Evolutionary conservation across 176 grass and related monocot genomes (phyloP).

Genomic region (Triticum timopheevii): DNA sequence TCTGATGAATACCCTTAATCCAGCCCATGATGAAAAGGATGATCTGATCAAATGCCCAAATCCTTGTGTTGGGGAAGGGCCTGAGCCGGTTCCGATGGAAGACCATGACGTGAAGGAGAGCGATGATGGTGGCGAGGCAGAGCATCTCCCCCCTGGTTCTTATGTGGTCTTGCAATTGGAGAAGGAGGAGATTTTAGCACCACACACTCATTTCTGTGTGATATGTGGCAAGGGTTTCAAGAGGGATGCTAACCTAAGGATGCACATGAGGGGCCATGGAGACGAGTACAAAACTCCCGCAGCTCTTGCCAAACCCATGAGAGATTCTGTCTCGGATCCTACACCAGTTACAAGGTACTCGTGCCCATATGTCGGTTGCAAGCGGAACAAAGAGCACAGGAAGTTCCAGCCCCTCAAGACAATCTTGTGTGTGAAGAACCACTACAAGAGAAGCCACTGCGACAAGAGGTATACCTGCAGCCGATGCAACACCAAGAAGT

Average conservation of each 20-base stretch:
- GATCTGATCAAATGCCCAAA: constrained; percentile 60
- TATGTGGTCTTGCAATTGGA: constrained; percentile 86
- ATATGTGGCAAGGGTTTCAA: constrained; percentile 97
- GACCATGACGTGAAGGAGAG: constrained; percentile 86
- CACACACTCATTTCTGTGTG: constrained; percentile 87
- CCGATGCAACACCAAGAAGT: constrained; percentile 83
- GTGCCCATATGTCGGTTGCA: constrained; percentile 86
- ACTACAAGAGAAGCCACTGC: constrained; percentile 92
- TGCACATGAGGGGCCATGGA: constrained; percentile 96
- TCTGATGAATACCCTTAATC: constrained; percentile 48
- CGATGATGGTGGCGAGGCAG: constrained; percentile 82
- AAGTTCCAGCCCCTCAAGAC: constrained; percentile 94
- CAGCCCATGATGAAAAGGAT: constrained; percentile 41
- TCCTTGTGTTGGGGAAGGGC: constrained; percentile 36
- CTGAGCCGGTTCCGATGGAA: constrained; percentile 52
- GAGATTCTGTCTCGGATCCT: constrained; percentile 49
- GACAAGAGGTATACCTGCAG: constrained; percentile 97
- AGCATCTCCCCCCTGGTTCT: constrained; percentile 78
- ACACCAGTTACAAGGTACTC: constrained; percentile 75
- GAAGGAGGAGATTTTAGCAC: constrained; percentile 93
- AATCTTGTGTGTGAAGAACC: constrained; percentile 91
- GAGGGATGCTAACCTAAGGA: constrained; percentile 90
- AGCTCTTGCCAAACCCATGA: constrained; percentile 76
- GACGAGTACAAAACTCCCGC: constrained; percentile 89
- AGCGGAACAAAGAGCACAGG: constrained; percentile 91